Conservation (phyloP, 2,329 filamentous ascomycete species). For the Karstenula rhodostoma region DNA sequence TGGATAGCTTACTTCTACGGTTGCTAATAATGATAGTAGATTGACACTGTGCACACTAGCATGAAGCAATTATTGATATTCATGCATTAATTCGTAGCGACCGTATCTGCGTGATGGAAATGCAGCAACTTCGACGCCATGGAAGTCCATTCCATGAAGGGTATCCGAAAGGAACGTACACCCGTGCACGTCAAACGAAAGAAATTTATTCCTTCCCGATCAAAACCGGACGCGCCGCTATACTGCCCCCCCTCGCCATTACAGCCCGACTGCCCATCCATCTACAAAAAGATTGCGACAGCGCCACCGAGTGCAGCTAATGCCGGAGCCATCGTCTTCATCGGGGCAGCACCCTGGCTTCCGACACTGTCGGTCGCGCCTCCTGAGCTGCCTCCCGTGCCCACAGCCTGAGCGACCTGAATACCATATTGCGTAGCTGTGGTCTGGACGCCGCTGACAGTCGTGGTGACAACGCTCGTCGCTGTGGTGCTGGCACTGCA, state of each 20-base stretch:
- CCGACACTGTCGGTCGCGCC: constrained; percentile 9
- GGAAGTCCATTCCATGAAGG: background rate
- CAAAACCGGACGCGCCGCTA: background rate
- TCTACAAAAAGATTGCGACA: constrained; percentile 14
- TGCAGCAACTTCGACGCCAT: background rate
- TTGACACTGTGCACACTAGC: background rate
- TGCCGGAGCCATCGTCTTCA: constrained; percentile 30
- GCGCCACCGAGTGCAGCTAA: constrained; percentile 29
- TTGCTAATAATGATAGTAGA: background rate
- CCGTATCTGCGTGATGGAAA: background rate
- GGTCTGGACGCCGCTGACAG: constrained; percentile 30
- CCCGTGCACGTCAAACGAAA: background rate
- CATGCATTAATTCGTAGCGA: background rate
- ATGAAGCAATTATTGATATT: background rate
- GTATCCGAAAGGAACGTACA: constrained; percentile 7
- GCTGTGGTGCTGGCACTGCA: constrained; percentile 45
- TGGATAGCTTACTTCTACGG: background rate
- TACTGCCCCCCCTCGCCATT: background rate
- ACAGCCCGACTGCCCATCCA: constrained; percentile 27
- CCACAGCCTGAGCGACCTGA: constrained; percentile 40
- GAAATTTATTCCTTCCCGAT: background rate
- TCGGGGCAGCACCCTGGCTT: constrained; percentile 22
- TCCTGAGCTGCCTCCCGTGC: constrained; percentile 8
- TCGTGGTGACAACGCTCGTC: constrained; percentile 40
- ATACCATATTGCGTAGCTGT: constrained; percentile 42